Evolutionary conservation across 257 asterid species (phyloP).

Genomic region (Nicotiana paniculata): DNA sequence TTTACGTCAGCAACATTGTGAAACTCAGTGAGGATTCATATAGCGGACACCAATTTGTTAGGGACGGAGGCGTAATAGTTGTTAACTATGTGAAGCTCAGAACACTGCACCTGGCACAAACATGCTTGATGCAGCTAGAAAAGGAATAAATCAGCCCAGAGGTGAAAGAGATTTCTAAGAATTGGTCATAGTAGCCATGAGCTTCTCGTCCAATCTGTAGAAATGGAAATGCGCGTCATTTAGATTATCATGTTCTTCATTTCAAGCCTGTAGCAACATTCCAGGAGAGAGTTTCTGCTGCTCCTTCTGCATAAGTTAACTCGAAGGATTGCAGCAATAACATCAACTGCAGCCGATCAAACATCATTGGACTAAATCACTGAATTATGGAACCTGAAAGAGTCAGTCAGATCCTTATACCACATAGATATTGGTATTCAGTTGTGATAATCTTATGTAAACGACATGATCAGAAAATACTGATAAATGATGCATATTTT

Average conservation of each 20-base stretch:
- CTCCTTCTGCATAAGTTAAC: background rate
- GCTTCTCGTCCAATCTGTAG: background rate
- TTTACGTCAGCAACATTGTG: background rate
- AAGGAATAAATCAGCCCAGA: background rate
- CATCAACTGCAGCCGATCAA: constrained; percentile 3
- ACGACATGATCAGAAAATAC: background rate
- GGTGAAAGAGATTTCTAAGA: background rate
- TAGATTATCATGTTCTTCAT: constrained; percentile 3
- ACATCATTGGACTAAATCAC: background rate
- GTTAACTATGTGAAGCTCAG: background rate
- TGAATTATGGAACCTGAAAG: no score
- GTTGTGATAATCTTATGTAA: background rate
- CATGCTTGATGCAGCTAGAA: background rate
- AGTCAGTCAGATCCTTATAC: background rate
- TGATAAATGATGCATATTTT: background rate
- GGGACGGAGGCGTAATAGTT: no score
- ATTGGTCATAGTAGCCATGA: background rate
- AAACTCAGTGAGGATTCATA: no score
- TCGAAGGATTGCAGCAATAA: background rate
- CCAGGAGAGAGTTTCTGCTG: background rate
- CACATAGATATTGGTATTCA: background rate
- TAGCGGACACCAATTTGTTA: no score
- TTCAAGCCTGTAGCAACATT: background rate
- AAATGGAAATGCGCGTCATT: background rate
- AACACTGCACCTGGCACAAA: background rate